These are phyloP conservation scores for Bocquillonia castaneifolia DNA, from an alignment of 441 rosid species.

Conservation along the genomic window DNA sequence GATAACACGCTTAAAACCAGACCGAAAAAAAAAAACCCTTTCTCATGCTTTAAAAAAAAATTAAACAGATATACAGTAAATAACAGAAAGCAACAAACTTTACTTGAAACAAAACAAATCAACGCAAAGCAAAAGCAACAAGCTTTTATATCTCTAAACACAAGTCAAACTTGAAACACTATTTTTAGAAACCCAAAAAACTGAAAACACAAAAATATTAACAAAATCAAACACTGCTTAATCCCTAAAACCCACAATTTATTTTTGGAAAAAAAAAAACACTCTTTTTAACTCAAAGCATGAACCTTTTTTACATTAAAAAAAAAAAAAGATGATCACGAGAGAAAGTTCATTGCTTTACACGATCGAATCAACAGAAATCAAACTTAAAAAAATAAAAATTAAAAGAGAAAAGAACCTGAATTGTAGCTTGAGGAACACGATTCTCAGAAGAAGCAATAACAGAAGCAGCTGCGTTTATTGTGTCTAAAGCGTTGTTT, in stretches of 20 bases:
- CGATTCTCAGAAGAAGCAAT: slow-evolving; percentile 75
- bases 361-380: background rate
- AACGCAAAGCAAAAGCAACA: slow-evolving; percentile 5
- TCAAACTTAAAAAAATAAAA: background rate
- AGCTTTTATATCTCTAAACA: slow-evolving; percentile 2
- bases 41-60: background rate
- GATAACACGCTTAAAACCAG: background rate
- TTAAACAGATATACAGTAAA: background rate
- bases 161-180: slow-evolving; percentile 18
- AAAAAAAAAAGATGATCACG: no score
- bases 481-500: slow-evolving; percentile 50
- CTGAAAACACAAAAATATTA: background rate
- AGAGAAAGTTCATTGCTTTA: background rate
- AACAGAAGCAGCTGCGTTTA: slow-evolving; percentile 82
- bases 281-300: background rate
- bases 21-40: background rate
- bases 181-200: no score
- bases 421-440: slow-evolving; percentile 51
- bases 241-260: background rate
- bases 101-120: slow-evolving; percentile 12
- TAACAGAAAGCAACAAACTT: slow-evolving; percentile 12
- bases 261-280: background rate
- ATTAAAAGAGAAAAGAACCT: slow-evolving; percentile 24
- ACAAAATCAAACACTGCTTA: slow-evolving; percentile 6
- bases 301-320: background rate